These are phyloP conservation scores for Cytidiella melzeri DNA, from an alignment of 768 basidiomycete genomes.

Conservation along the genomic window DNA sequence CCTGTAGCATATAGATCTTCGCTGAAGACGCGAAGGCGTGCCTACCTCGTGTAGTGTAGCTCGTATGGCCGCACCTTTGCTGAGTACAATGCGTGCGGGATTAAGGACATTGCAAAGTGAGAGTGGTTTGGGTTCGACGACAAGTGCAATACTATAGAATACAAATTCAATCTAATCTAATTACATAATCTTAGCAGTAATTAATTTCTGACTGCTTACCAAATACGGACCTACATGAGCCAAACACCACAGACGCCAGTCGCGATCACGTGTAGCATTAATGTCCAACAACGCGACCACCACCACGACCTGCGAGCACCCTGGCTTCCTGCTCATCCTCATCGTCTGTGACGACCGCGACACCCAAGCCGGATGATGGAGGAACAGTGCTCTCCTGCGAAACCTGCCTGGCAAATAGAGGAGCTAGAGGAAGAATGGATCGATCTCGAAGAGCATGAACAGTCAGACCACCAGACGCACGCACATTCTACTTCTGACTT, in stretches of 20 bases:
- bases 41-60: background rate
- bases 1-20: background rate
- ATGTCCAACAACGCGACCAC: slow-evolving; percentile 14
- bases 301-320: slow-evolving; percentile 1
- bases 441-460: slow-evolving; percentile 34
- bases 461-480: slow-evolving; percentile 21
- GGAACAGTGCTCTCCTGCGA: slow-evolving; percentile 9
- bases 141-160: background rate
- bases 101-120: background rate
- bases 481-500: slow-evolving; percentile 21
- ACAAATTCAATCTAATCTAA: background rate
- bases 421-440: slow-evolving; percentile 93
- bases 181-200: background rate
- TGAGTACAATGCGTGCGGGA: background rate
- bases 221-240: slow-evolving; percentile 8
- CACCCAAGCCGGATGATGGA: slow-evolving; percentile 4
- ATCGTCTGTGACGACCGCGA: background rate
- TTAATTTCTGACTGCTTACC: background rate
- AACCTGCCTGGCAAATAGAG: slow-evolving; percentile 81
- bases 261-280: slow-evolving; percentile 11
- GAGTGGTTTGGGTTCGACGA: background rate
- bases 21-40: background rate
- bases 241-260: slow-evolving; percentile 2
- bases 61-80: background rate
- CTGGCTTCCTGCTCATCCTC: background rate